A percentile compares a stretch with the other conserved stretches of the same genome.
Evolutionary conservation across 2,329 filamentous ascomycete species (phyloP).

Genomic region (Blastomyces emzantsi): DNA sequence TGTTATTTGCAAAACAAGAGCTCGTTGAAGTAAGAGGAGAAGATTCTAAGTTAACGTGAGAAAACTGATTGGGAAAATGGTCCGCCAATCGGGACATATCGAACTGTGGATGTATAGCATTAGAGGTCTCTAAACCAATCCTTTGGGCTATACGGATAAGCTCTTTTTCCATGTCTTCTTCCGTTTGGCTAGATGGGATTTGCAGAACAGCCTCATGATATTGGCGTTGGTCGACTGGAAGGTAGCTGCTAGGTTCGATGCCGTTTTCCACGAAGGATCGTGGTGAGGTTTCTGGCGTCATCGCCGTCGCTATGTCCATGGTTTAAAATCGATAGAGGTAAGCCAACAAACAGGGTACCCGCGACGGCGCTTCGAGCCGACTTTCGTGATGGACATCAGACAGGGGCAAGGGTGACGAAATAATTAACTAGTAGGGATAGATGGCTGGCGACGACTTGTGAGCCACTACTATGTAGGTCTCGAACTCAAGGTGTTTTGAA

Average conservation of each 20-base stretch:
- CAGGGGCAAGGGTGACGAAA: neutral
- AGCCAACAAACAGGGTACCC: neutral
- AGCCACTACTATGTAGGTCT: neutral
- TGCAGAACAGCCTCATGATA: conserved; percentile 12
- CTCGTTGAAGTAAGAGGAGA: conserved; percentile 20
- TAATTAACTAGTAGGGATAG: neutral
- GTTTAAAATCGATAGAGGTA: neutral
- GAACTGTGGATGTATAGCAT: conserved; percentile 18
- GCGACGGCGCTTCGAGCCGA: neutral
- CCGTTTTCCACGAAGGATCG: neutral
- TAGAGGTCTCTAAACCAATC: conserved; percentile 30
- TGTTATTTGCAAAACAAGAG: conserved; percentile 22
- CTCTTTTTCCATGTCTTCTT: conserved; percentile 31
- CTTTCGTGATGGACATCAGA: neutral
- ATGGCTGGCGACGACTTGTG: neutral
- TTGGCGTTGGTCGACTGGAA: conserved; percentile 6
- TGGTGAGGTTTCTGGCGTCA: neutral
- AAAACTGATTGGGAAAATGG: conserved; percentile 22
- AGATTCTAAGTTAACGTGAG: conserved; percentile 17
- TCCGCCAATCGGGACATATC: conserved; percentile 27
- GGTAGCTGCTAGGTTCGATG: neutral
- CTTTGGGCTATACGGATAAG: conserved; percentile 31
- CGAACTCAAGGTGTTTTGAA: neutral
- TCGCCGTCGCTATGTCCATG: neutral
- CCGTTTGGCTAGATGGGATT: conserved; percentile 19